Conservation (phyloP, 306 rosid species). For the Sechiopsis laciniata region DNA sequence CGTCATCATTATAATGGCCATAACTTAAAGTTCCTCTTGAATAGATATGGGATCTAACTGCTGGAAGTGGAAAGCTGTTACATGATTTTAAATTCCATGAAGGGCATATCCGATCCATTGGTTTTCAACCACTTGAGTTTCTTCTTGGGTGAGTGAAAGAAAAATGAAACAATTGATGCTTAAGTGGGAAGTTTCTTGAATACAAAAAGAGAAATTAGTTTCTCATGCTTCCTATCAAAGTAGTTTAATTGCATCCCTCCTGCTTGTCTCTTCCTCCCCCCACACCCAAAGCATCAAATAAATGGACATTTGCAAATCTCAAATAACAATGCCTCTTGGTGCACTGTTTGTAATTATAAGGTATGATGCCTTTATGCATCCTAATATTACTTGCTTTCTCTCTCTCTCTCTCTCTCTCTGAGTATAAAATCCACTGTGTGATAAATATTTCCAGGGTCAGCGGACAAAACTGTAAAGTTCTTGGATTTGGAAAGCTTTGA, state of each 20-base stretch:
- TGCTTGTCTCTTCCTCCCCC: background rate
- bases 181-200: background rate
- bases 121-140: conserved; percentile 95
- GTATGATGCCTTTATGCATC: background rate
- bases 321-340: background rate
- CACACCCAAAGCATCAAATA: background rate
- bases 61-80: conserved; percentile 93
- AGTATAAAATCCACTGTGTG: conserved; percentile 16
- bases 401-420: background rate
- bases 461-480: conserved; percentile 91
- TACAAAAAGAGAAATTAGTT: background rate
- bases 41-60: conserved; percentile 96
- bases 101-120: conserved; percentile 74
- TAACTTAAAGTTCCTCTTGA: conserved; percentile 25
- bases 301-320: conserved; percentile 1
- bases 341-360: background rate
- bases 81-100: conserved; percentile 90
- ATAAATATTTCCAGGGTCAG: conserved; percentile 60
- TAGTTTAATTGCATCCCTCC: background rate
- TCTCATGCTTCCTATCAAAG: background rate
- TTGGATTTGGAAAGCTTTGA: conserved; percentile 99
- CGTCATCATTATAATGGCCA: conserved; percentile 14
- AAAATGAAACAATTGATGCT: conserved; percentile 15
- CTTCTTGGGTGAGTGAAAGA: conserved; percentile 67
- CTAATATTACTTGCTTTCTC: conserved; percentile 9